Base-by-base conservation (phyloP, 2,329 filamentous ascomycete species). In the Trichoderma hamatum region DNA sequence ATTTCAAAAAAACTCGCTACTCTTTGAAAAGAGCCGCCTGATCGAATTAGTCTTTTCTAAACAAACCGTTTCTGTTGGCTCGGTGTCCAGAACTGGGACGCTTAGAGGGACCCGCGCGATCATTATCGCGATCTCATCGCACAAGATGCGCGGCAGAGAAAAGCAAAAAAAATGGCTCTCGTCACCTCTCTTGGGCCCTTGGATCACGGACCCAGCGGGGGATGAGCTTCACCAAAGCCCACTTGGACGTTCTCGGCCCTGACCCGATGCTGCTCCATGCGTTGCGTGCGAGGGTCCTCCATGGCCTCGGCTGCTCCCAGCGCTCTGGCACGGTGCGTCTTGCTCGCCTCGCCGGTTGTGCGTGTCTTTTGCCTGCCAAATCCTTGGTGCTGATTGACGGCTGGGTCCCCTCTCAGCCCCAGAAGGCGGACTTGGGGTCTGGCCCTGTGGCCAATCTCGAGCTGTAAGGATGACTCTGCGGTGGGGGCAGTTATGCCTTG, bases 261-360 rank as follows among this genome's bases (percentile, higher is more conserved):
- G 13, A 51, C 64, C 64, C 32, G 39, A 39, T 30, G 43, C 46
- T 67, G 65, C 65, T 39, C 65, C 56, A 56, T 67, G 65, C 65
- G 34, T 14, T 28, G 11, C 30, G 26, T 1, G 30, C n/a, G 5
- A 34, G 49, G 11, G 39, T 10, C 39, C 24, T 19, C 52, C 55
- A 61, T 61, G 65, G 63, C 63, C 65, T 67, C 65, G 55, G 65
- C 65, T 67, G 43, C 55, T 67, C 65, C 65, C 65, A 67, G 56
- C 56, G 46, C 52, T 61, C 55, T 26, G 65, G 65, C 58, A 67
- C 56, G 55, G 21, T 34, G 36, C 55, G 52, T 39, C 54, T 32
- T 54, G 39, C 39, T 58, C 36, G 52, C 63, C 34, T 58, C 30
- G 63, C 36, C 6, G 36, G 34, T 55, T 49, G 49, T 67, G 9